Conservation (phyloP, 108 stramenopile species). For the Mayamaea pseudoterrestris region DNA sequence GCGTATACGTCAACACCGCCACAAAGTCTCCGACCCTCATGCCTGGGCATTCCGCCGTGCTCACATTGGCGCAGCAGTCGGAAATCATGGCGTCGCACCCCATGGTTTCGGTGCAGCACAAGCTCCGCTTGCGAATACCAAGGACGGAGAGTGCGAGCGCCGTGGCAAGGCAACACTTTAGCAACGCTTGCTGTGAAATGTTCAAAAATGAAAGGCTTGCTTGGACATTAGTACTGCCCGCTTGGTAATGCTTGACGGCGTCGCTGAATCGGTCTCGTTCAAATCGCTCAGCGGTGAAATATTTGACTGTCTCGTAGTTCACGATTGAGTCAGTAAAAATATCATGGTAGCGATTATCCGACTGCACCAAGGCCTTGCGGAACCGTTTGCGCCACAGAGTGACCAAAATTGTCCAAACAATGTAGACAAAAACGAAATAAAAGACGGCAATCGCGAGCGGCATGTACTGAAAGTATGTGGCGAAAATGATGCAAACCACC, state of each 20-base stretch:
- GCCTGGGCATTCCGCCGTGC: conserved; percentile 41
- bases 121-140: conserved; percentile 43
- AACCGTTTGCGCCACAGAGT: conserved; percentile 96
- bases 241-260: conserved; percentile 70
- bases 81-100: conserved; percentile 53
- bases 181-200: conserved; percentile 77
- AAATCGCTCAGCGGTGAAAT: conserved; percentile 88
- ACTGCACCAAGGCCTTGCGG: conserved; percentile 80
- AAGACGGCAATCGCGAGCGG: conserved; percentile 73
- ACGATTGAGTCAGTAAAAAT: conserved; percentile 80
- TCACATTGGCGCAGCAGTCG: conserved; percentile 47
- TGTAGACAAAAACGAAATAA: conserved; percentile 82
- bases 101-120: conserved; percentile 41
- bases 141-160: conserved; percentile 52
- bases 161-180: conserved; percentile 70
- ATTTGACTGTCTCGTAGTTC: conserved; percentile 97
- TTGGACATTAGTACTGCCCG: conserved; percentile 63
- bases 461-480: conserved; percentile 67
- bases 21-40: conserved; percentile 92
- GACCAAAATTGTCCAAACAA: conserved; percentile 79
- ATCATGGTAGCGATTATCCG: conserved; percentile 71
- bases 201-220: conserved; percentile 83
- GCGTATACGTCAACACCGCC: conserved; percentile 81
- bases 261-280: conserved; percentile 70
- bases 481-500: conserved; percentile 84